These are phyloP conservation scores for Boletus reticulatus DNA, from an alignment of 768 basidiomycete genomes.

Conservation along the genomic window DNA sequence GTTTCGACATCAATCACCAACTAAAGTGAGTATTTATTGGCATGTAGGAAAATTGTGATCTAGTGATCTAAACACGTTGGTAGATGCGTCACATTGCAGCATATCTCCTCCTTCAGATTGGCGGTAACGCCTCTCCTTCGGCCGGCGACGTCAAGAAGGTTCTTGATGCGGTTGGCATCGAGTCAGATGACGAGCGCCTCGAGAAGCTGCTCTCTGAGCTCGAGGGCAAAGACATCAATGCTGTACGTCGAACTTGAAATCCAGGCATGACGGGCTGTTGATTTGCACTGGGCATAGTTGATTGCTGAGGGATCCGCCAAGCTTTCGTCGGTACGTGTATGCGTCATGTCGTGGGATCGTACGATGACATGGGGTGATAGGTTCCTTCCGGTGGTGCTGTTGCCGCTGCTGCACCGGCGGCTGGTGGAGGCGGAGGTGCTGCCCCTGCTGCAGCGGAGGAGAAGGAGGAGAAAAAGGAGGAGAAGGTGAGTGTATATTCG, in stretches of 20 bases:
- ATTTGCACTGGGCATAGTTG: slow-evolving; percentile 45
- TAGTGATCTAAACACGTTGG: neutral
- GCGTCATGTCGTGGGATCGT: neutral
- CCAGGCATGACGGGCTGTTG: neutral
- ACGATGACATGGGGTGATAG: slow-evolving; percentile 32
- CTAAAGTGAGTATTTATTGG: slow-evolving; percentile 41
- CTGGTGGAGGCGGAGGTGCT: slow-evolving; percentile 36
- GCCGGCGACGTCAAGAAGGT: slow-evolving; percentile 87
- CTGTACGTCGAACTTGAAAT: slow-evolving; percentile 45
- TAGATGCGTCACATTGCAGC: slow-evolving; percentile 94
- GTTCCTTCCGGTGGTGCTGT: slow-evolving; percentile 92
- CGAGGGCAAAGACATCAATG: slow-evolving; percentile 82
- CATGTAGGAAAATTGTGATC: neutral
- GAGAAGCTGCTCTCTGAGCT: slow-evolving; percentile 86
- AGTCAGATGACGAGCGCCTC: slow-evolving; percentile 80
- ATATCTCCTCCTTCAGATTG: slow-evolving; percentile 94
- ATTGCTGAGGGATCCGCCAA: slow-evolving; percentile 92
- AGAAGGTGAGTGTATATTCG: slow-evolving; percentile 57
- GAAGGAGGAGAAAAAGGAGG: slow-evolving; percentile 87
- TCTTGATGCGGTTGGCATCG: slow-evolving; percentile 82
- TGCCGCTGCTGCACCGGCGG: slow-evolving; percentile 51
- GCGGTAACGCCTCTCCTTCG: slow-evolving; percentile 86
- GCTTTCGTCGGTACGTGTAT: slow-evolving; percentile 79
- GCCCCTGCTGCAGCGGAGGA: slow-evolving; percentile 64
- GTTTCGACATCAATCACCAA: slow-evolving; percentile 28